A percentile compares a stretch with the other conserved stretches of the same genome.
Evolutionary conservation across 1,284 basidiomycete genomes (phyloP).

Genomic region (Moniliella sp.): DNA sequence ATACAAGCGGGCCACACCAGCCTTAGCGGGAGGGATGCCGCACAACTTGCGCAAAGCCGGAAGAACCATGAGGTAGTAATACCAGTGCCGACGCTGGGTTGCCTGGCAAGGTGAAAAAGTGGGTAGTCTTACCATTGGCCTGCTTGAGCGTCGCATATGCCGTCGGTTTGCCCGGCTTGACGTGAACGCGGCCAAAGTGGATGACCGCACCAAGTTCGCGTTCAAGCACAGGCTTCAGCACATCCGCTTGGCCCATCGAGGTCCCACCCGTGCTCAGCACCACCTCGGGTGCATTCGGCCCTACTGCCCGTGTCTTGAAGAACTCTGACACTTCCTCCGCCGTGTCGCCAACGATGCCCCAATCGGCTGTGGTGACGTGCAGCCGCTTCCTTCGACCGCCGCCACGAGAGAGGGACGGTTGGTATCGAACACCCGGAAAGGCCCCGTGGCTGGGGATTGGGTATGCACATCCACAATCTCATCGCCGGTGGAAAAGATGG

Average conservation of each 20-base stretch:
- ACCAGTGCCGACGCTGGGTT: conserved; percentile 75
- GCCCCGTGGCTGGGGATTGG: conserved; percentile 1
- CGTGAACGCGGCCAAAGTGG: conserved; percentile 51
- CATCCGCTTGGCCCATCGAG: conserved; percentile 66
- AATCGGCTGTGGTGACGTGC: conserved; percentile 52
- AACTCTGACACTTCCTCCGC: conserved; percentile 35
- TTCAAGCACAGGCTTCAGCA: conserved; percentile 64
- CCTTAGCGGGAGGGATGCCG: conserved; percentile 4
- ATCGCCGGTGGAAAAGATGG: conserved; percentile 62
- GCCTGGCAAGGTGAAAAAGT: conserved; percentile 62
- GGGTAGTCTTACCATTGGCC: conserved; percentile 36
- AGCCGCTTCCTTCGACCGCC: conserved; percentile 50
- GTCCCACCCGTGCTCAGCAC: conserved; percentile 67
- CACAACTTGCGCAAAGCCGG: conserved; percentile 50
- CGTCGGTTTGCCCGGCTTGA: conserved; percentile 41
- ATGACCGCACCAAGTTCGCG: conserved; percentile 50
- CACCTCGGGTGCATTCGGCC: conserved; percentile 48
- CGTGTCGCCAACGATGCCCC: conserved; percentile 54
- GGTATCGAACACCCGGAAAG: conserved; percentile 41
- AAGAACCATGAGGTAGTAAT: conserved; percentile 62
- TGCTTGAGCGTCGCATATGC: conserved; percentile 49
- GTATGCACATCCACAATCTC: conserved; percentile 44
- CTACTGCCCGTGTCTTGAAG: conserved; percentile 21
- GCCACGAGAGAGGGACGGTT: conserved; percentile 58
- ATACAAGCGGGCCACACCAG: neutral